These are phyloP conservation scores for Aspergillus luchuensis DNA, from an alignment of 2,329 filamentous ascomycete species.

Conservation along the genomic window DNA sequence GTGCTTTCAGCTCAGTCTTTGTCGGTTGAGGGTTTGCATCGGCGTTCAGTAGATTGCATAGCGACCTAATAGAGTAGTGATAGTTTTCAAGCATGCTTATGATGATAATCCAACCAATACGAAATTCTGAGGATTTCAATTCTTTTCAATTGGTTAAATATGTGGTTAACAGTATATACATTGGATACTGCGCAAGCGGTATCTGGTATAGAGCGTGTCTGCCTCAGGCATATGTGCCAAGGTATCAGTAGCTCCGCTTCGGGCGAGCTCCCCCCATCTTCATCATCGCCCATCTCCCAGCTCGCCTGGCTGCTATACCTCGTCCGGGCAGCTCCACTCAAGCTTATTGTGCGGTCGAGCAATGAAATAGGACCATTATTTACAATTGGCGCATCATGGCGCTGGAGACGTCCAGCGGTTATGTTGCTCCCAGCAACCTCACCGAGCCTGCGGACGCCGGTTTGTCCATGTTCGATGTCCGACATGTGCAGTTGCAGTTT, in stretches of 20 bases:
- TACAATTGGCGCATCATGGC: conserved; percentile 59
- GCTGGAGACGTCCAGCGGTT: conserved; percentile 70
- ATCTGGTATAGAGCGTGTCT: background rate
- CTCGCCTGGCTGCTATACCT: background rate
- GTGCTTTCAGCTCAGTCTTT: background rate
- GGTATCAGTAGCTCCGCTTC: conserved; percentile 18
- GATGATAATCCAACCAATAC: background rate
- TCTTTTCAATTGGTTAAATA: too few relatives aligned
- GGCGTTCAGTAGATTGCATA: conserved; percentile 8
- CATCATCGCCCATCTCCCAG: conserved; percentile 8
- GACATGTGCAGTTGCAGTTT: conserved; percentile 91
- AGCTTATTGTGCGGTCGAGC: conserved; percentile 24
- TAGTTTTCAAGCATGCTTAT: background rate
- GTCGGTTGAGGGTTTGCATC: background rate
- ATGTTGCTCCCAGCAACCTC: conserved; percentile 66
- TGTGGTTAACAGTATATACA: too few relatives aligned
- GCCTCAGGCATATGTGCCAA: conserved; percentile 13
- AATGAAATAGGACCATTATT: conserved; percentile 31
- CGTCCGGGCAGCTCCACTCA: conserved; percentile 23
- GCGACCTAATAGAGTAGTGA: background rate
- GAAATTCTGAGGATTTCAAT: background rate
- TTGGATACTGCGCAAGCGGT: too few relatives aligned
- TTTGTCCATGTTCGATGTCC: conserved; percentile 91
- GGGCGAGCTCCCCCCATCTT: conserved; percentile 11
- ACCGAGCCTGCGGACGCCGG: conserved; percentile 61